Percentiles rank a stretch among this genome's conserved stretches.
Conservation (phyloP, 768 basidiomycete genomes). For the Dictyophora rubrovolvata region DNA sequence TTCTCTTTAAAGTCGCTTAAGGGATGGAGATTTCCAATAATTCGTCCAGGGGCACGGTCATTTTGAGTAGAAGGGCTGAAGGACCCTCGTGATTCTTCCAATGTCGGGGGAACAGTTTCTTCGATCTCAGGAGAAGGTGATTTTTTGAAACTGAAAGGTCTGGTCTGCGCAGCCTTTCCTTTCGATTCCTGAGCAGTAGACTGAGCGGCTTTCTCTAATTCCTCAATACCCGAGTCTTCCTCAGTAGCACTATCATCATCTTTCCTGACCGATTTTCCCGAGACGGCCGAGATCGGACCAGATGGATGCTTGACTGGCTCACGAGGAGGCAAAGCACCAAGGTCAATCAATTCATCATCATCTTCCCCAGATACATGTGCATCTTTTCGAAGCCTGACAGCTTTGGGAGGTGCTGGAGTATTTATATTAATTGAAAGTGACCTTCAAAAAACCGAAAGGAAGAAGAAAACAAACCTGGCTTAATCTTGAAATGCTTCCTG, state of each 20-base stretch:
- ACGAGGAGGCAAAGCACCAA: conserved; percentile 38
- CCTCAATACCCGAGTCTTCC: neutral
- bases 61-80: conserved; percentile 27
- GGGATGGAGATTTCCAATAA: conserved; percentile 66
- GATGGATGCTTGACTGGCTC: conserved; percentile 27
- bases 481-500: conserved; percentile 62
- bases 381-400: conserved; percentile 46
- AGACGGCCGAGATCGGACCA: conserved; percentile 12
- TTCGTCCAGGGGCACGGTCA: conserved; percentile 55
- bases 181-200: neutral
- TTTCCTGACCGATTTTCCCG: neutral
- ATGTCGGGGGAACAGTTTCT: conserved; percentile 7
- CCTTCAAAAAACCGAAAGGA: neutral
- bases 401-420: conserved; percentile 48
- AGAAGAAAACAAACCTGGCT: conserved; percentile 43
- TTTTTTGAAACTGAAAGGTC: neutral
- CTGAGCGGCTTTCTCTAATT: neutral
- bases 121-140: neutral
- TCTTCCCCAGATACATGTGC: conserved; percentile 53
- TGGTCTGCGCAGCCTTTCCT: neutral
- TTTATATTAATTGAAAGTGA: neutral
- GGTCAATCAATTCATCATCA: conserved; percentile 33
- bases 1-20: conserved; percentile 69
- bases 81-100: conserved; percentile 23
- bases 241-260: conserved; percentile 7